These are phyloP conservation scores for Tylopilus sp. DNA, from an alignment of 768 basidiomycete species.

Conservation along the genomic window DNA sequence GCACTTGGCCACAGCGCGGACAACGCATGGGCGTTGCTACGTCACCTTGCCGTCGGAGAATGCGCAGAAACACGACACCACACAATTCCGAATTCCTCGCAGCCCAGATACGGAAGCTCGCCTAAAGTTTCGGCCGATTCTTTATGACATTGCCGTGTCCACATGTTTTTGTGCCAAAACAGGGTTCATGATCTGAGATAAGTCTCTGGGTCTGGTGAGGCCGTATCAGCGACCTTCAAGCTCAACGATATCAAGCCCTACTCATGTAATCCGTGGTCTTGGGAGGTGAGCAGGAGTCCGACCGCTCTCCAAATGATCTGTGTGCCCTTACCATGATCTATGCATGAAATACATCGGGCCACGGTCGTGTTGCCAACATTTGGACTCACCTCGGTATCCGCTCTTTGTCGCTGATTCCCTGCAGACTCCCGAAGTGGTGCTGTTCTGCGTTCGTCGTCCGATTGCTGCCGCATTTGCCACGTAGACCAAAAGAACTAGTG, in stretches of 20 bases:
- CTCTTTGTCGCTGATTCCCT: too few relatives aligned
- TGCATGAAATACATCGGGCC: too few relatives aligned
- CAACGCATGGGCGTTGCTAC: background rate
- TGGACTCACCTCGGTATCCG: background rate
- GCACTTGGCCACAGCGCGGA: background rate
- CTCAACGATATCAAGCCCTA: background rate
- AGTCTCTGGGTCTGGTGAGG: background rate
- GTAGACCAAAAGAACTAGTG: too few relatives aligned
- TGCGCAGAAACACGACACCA: background rate
- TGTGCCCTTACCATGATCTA: background rate
- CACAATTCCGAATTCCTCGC: background rate
- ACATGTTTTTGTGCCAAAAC: background rate
- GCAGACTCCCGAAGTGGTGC: too few relatives aligned
- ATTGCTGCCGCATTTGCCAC: too few relatives aligned
- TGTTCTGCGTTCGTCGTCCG: too few relatives aligned
- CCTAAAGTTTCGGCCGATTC: slow-evolving; percentile 3
- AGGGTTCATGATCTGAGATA: background rate
- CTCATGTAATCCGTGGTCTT: background rate
- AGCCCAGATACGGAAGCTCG: background rate
- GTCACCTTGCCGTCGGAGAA: background rate
- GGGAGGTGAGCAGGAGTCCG: background rate
- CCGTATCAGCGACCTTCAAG: background rate
- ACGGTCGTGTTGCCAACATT: background rate
- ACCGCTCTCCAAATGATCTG: too few relatives aligned
- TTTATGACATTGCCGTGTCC: background rate